A percentile compares a stretch with the other conserved stretches of the same genome.
phyloP scores from a whole-genome alignment of 768 basidiomycete genomes.

The Tephrocybe rancida region DNA sequence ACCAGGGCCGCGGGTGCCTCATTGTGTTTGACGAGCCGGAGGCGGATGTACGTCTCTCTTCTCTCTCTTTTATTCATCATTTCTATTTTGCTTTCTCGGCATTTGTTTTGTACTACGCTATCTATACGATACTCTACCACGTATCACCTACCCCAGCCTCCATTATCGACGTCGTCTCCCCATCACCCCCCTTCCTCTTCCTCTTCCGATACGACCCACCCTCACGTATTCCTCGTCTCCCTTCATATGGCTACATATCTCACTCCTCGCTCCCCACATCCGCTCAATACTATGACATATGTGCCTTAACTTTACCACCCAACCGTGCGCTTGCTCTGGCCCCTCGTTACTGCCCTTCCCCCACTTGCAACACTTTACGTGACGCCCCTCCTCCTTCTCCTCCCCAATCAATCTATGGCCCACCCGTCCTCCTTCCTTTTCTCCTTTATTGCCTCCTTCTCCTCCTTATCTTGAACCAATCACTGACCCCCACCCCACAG shows the following conservation, averaged over 20 bases:
- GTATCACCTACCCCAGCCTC: too few species aligned
- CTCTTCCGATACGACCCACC: background rate
- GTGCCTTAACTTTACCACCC: too few species aligned
- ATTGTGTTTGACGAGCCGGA: slow-evolving; percentile 89
- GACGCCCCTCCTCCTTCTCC: background rate
- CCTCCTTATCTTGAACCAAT: background rate
- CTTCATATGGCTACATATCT: too few species aligned
- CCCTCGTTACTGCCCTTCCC: too few species aligned
- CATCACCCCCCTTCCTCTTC: background rate
- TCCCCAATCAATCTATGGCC: too few species aligned
- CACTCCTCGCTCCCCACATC: background rate
- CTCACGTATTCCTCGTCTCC: background rate
- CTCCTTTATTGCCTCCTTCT: background rate
- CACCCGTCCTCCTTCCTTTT: background rate
- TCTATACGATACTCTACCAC: too few species aligned
- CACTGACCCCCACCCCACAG: slow-evolving; percentile 38
- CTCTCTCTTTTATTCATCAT: background rate
- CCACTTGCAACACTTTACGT: too few species aligned
- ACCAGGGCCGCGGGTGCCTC: slow-evolving; percentile 91
- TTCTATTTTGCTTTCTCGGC: background rate
- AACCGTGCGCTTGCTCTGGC: too few species aligned
- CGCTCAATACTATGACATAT: background rate
- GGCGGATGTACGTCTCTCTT: slow-evolving; percentile 65
- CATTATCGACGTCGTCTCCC: too few species aligned
- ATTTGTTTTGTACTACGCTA: too few species aligned